Evolutionary conservation across 345 rosid species (phyloP).

Genomic region (Salix purpurea): DNA sequence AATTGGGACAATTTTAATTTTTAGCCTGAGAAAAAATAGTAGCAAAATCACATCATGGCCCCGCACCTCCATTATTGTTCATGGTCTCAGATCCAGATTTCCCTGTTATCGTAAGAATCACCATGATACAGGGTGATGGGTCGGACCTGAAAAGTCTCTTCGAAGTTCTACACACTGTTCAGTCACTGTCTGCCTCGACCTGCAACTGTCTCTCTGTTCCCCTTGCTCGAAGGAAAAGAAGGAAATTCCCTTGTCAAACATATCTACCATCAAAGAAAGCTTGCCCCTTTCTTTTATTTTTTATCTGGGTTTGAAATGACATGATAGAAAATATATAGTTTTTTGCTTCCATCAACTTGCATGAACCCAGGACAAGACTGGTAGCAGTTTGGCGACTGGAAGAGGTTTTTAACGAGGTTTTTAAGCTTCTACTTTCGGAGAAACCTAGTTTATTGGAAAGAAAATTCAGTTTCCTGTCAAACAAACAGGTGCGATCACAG

Average conservation of each 20-base stretch:
- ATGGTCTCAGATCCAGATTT: slow-evolving; percentile 6
- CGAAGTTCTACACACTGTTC: not conserved
- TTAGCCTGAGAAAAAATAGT: not conserved
- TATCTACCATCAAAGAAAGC: not conserved
- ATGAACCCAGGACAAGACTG: too few relatives aligned
- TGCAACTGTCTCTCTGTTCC: not conserved
- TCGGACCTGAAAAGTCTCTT: slow-evolving; percentile 6
- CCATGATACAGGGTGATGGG: not conserved
- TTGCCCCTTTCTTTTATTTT: not conserved
- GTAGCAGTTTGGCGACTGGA: not conserved
- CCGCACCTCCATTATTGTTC: slow-evolving; percentile 15
- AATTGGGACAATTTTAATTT: not conserved
- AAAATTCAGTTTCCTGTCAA: not conserved
- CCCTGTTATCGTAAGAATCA: slow-evolving; percentile 4
- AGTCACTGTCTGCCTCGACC: not conserved
- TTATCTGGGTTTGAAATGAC: not conserved
- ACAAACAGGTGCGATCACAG: not conserved
- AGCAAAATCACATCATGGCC: slow-evolving; percentile 20
- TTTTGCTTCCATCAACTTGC: too few relatives aligned
- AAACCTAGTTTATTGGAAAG: not conserved
- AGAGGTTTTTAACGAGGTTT: not conserved
- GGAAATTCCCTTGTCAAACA: not conserved
- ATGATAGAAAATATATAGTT: not conserved
- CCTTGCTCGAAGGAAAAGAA: not conserved
- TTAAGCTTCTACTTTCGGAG: not conserved